Evolutionary conservation across 2,329 filamentous ascomycete genomes (phyloP).

Genomic region (Neofusicoccum kwambonambiense): DNA sequence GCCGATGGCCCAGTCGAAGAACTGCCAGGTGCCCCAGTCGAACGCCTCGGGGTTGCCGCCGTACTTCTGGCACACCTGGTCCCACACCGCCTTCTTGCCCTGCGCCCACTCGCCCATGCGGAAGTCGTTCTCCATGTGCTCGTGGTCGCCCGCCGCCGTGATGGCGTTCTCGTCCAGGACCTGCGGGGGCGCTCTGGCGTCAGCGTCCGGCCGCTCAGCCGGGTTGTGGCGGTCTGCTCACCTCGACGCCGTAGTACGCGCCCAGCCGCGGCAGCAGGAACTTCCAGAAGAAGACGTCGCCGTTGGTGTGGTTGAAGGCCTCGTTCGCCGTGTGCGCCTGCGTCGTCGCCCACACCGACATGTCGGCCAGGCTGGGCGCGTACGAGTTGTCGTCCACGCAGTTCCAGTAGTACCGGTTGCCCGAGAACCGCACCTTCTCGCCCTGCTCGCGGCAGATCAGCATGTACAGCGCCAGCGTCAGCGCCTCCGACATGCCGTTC

Average conservation of each 20-base stretch:
- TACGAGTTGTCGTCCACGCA: no score
- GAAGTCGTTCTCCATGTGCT: no score
- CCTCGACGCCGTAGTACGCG: conserved; percentile 32
- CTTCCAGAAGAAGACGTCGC: conserved; percentile 39
- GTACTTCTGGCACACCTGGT: no score
- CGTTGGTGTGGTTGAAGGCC: conserved; percentile 45
- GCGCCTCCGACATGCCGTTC: no score
- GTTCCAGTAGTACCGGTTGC: no score
- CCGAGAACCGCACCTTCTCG: no score
- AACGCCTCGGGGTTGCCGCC: no score
- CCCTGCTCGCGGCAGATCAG: not conserved
- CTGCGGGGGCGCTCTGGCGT: not conserved
- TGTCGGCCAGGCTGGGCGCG: not conserved
- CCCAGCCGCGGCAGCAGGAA: conserved; percentile 44
- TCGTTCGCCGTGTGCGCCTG: conserved; percentile 31
- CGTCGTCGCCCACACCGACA: not conserved
- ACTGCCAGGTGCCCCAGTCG: no score
- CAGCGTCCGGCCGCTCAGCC: not conserved
- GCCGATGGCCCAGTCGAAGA: not conserved
- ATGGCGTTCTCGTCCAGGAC: not conserved
- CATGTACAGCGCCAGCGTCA: not conserved
- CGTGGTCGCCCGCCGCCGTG: no score
- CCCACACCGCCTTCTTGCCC: no score
- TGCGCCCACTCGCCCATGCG: no score
- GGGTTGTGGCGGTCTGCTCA: not conserved